These are phyloP conservation scores for Colletotrichum navitas DNA, from an alignment of 2,329 filamentous ascomycete species.

Conservation along the genomic window DNA sequence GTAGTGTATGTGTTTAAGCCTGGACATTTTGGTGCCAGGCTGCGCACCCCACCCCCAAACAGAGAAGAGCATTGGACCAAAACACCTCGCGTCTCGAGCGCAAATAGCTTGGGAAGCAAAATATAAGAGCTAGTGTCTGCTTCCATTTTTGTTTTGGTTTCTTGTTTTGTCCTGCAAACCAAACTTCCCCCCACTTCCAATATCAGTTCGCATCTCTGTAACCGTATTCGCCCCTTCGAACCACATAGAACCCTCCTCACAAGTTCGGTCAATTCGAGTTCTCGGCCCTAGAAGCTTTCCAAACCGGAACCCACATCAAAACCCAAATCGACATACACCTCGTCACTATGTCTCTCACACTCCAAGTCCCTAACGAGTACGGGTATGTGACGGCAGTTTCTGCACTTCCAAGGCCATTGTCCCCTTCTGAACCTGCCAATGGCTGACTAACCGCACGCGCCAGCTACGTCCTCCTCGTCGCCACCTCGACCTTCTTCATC, in stretches of 20 bases:
- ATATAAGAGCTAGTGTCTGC: constrained; percentile 4
- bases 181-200: not conserved
- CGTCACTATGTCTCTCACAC: constrained; percentile 55
- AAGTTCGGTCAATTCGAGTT: not conserved
- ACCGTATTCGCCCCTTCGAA: not conserved
- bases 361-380: constrained; percentile 63
- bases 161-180: not conserved
- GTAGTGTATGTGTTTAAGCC: not conserved
- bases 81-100: constrained; percentile 30
- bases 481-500: constrained; percentile 69
- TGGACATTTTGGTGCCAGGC: no score
- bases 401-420: not conserved
- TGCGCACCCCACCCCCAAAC: not conserved
- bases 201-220: not conserved
- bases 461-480: constrained; percentile 73
- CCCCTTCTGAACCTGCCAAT: not conserved
- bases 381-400: constrained; percentile 54
- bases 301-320: not conserved
- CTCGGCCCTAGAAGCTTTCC: not conserved
- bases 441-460: constrained; percentile 7
- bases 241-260: not conserved
- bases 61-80: constrained; percentile 18
- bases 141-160: not conserved
- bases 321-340: not conserved
- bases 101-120: constrained; percentile 5